Percentiles rank a stretch among this genome's conserved stretches.
Conservation (phyloP, 83 land plant species). For the Picea abies region DNA sequence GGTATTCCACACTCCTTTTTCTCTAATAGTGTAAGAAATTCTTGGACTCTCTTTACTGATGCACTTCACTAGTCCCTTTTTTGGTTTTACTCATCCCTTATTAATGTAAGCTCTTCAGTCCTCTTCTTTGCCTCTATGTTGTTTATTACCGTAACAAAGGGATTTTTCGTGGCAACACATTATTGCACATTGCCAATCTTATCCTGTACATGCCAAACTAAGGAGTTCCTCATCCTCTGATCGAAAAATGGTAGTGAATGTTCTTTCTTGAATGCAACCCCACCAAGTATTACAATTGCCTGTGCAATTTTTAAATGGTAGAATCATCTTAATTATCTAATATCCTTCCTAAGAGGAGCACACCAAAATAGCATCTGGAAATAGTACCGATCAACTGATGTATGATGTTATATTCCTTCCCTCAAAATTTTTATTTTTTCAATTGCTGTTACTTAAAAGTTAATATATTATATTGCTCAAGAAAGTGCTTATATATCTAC, state of each 20-base stretch:
- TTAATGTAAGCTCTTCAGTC: neutral
- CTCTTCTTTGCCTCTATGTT: neutral
- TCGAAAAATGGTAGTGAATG: neutral
- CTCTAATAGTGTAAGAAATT: neutral
- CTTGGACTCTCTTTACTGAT: neutral
- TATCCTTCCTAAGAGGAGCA: too few relatives aligned
- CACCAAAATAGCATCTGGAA: too few relatives aligned
- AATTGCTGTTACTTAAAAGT: too few relatives aligned
- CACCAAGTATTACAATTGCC: too few relatives aligned
- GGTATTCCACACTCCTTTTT: neutral
- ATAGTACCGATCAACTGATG: too few relatives aligned
- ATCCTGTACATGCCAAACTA: neutral
- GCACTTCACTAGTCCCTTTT: neutral
- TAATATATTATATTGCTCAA: too few relatives aligned
- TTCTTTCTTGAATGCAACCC: too few relatives aligned
- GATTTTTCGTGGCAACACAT: neutral
- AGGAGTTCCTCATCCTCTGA: neutral
- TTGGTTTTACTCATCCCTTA: neutral
- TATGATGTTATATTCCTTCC: too few relatives aligned
- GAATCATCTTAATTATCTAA: too few relatives aligned
- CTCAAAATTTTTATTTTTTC: too few relatives aligned
- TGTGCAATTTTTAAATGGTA: too few relatives aligned
- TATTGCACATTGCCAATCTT: neutral
- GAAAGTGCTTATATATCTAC: too few relatives aligned
- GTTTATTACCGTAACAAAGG: neutral